Evolutionary conservation across 331 rosid species (phyloP), one percentile per base, ranked within the genome.

Genomic region (Pyracantha coccinea): DNA sequence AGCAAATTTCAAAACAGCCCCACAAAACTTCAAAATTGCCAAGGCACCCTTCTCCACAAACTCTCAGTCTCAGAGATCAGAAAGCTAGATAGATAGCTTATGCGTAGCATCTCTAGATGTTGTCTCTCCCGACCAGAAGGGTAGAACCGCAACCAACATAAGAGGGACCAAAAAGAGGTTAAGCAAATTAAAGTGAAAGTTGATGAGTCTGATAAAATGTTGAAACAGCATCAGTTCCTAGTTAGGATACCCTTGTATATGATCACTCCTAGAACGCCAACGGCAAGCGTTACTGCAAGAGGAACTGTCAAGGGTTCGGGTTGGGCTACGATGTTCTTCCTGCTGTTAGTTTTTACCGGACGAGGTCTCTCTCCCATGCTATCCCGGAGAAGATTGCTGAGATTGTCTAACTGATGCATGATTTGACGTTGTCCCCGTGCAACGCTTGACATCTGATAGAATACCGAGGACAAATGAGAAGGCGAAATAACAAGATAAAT

Each of bases 361-460:
- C 72, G 79, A 69, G 83, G 76, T 74, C 68, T 82, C 77, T 87
- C 91, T 54, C 77, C 87, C 61, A 74, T 28, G 76, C 77, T 81
- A 61, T 87, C 89, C 25, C 89, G 84, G 35, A 94, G 80, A 71
- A 90, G 89, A 76, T 79, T 90, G 81, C 76, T 84, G 62, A 95
- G 90, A 81, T 85, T 88, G 84, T 92, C 96, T 57, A 95, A 69
- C 69, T 95, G 97, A 73, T 87, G 97, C 82, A 86, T 83, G 17
- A 95, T 83, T 79, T 95, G 97, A 38, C 92, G 93, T 81, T 95
- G 99, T 8, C 93, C 82, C 50, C 90, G 86, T 4, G 84, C 69
- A 16, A 94, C 84, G n/a, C 85, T 75, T 8, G 89, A 88, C 80
- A 95, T 78, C 99, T 92, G 83, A 57, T 31, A 31, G 20, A 19